Evolutionary conservation across 179 eudicot genomes (phyloP), one percentile per base, ranked within the genome.

Genomic region (Silene coronaria): DNA sequence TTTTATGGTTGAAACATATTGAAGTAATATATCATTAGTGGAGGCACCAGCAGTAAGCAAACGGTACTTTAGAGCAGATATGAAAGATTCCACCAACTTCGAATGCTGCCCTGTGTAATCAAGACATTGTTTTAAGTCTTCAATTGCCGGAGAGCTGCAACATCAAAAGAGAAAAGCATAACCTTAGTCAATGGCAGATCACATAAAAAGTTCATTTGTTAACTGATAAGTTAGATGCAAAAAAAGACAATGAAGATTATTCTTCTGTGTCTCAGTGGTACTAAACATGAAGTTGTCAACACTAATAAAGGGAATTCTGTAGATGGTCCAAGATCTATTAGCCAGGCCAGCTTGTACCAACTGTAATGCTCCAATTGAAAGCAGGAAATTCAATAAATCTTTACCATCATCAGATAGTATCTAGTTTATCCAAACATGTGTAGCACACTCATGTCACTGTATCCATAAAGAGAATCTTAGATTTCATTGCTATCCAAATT

Each of bases 91-190:
- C 67, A 95, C 99, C 73, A 95, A 85, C 84, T 95, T 95, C 71
- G 99, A 87, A 80, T 95, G 97, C 77, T 95, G 99, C 71, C 99
- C 99, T 23, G 99, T 95, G 78, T 95, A 91, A 77, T 92, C 99
- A 80, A 95, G 97, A 74, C 99, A 95, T 74, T 87, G 91, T 82
- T 92, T 92, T 85, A 95, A 83, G 87, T 95, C 99, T 78, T 95
- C 97, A 62, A 92, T 95, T 66, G 99, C 97, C 74, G 93, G 97
- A 78, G 97, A 90, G 80, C 99, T 95, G 93, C 84, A 86, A 84
- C 59, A 87, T 59, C 62, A 64, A 17, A 78, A 57, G 74, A 62
- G 34, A 32, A 42, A 66, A 70, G 65, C 45, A 59, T 23, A 71
- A 65, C 26, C 8, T 75, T 70, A 48, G 28, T 61, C 45, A 61